Evolutionary conservation across 805 yeast species (phyloP).

Genomic region (Nakazawaea sp.): DNA sequence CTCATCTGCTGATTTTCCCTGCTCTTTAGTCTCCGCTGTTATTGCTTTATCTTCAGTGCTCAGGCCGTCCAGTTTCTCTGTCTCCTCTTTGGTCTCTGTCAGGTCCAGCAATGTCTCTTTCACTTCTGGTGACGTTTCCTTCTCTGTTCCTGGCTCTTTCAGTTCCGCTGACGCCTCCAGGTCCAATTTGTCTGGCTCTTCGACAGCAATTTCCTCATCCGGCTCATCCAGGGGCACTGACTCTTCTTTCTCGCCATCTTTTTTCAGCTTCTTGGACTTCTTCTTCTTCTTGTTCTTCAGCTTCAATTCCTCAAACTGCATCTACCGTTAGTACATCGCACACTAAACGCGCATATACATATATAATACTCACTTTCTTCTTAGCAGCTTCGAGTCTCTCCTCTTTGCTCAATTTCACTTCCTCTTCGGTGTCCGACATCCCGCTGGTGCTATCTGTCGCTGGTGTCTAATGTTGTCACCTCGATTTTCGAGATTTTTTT

Average conservation of each 20-base stretch:
- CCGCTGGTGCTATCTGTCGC: too few relatives aligned
- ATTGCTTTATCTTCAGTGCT: too few relatives aligned
- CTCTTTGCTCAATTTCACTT: constrained; percentile 20
- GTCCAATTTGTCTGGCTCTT: constrained; percentile 12
- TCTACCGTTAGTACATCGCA: constrained; percentile 3
- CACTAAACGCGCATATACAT: background rate
- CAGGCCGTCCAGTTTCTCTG: background rate
- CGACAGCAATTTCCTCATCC: constrained; percentile 15
- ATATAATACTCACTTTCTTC: constrained; percentile 19
- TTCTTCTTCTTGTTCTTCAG: constrained; percentile 16
- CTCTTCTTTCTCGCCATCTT: constrained; percentile 19
- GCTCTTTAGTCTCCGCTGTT: background rate
- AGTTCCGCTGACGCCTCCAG: constrained; percentile 10
- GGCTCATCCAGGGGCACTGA: too few relatives aligned
- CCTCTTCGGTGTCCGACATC: constrained; percentile 2
- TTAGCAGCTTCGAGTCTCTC: constrained; percentile 28
- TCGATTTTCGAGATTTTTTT: too few relatives aligned
- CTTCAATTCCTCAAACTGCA: constrained; percentile 16
- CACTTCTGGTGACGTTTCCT: constrained; percentile 15
- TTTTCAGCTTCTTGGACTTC: constrained; percentile 17
- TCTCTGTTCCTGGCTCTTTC: constrained; percentile 17
- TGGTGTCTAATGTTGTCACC: too few relatives aligned
- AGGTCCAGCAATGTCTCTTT: background rate
- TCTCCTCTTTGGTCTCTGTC: background rate
- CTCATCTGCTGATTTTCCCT: constrained; percentile 14